These are phyloP conservation scores for Dentipellis fragilis DNA, from an alignment of 768 basidiomycete species.

Conservation along the genomic window DNA sequence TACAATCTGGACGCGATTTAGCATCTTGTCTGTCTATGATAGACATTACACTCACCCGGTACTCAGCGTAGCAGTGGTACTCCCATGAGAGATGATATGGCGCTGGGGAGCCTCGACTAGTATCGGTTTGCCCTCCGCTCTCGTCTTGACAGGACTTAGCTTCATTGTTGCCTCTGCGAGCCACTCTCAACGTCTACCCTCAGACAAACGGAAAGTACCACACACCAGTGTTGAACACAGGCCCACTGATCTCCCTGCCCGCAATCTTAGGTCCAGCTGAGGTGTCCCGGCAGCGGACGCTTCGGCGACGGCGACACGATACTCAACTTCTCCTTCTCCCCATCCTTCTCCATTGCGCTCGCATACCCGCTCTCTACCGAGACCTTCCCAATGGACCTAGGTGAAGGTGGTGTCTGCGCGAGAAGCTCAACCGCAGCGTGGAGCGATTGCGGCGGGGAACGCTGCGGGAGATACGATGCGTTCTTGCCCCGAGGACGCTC, in stretches of 20 bases:
- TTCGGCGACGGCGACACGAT: not conserved
- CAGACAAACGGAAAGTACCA: slow-evolving; percentile 5
- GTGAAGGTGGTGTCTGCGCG: slow-evolving; percentile 18
- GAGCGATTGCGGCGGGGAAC: slow-evolving; percentile 58
- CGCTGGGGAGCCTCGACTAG: slow-evolving; percentile 28
- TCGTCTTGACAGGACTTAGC: slow-evolving; percentile 69
- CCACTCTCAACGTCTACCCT: not conserved
- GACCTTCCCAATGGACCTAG: slow-evolving; percentile 1
- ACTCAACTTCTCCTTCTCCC: not conserved
- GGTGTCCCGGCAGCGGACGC: slow-evolving; percentile 3
- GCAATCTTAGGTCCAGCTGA: slow-evolving; percentile 12
- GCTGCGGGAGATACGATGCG: slow-evolving; percentile 40
- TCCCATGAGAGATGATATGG: not conserved
- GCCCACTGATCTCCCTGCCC: slow-evolving; percentile 59
- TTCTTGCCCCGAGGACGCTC: slow-evolving; percentile 24
- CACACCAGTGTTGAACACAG: slow-evolving; percentile 63
- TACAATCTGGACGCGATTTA: slow-evolving; percentile 42
- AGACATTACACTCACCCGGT: slow-evolving; percentile 45
- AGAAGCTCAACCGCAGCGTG: slow-evolving; percentile 65
- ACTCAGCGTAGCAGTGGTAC: slow-evolving; percentile 35
- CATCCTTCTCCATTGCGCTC: not conserved
- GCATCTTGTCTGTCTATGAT: not conserved
- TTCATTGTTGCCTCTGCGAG: slow-evolving; percentile 50
- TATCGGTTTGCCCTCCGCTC: slow-evolving; percentile 53
- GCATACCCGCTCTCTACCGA: slow-evolving; percentile 14